Evolutionary conservation across 2,329 filamentous ascomycete species (phyloP), one percentile per base, ranked within the genome.

Genomic region (Madurella fahalii): DNA sequence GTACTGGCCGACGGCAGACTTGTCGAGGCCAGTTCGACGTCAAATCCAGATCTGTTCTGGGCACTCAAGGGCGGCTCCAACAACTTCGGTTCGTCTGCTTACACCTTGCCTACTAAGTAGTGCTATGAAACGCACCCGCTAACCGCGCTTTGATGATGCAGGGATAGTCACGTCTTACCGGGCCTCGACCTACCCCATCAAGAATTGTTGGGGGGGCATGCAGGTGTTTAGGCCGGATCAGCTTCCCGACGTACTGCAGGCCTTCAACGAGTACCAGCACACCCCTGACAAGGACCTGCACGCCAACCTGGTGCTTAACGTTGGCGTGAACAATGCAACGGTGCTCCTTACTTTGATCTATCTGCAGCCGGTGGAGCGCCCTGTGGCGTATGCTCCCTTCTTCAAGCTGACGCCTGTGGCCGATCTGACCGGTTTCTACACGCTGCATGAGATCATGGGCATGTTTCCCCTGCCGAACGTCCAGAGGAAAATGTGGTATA

Each of bases 311-410:
- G 18, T 42, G 4, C 17, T 58, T 41, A 52, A 54, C 30, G 11
- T 58, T 9, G 32, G 25, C n/a, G 12, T 41, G 30, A 46, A 31
- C 37, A 52, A 49, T n/a, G 31, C 32, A 18, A 40, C 51, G 17
- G 16, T 57, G 16, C 34, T 53, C 30, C 15, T 53, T 13, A 53
- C 46, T 12, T 16, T 57, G 12, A 39, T 57, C 37, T 53, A 53
- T 31, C 50, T 53, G 5, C 32, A 53, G 43, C 50, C 54, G 2
- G 50, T 53, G 4, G 42, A 25, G 13, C 25, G 17, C 2, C 53
- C 53, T 9, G 25, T 43, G 4, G 51, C 44, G 30, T 53, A 39
- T 39, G 34, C 31, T 8, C 43, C 40, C 39, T 54, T 48, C 39
- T 50, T 40, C 45, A 34, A 45, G 30, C 34, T 48, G 40, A 47